These are phyloP conservation scores for Cytospora mali DNA, from an alignment of 2,329 filamentous ascomycete species.

Conservation along the genomic window DNA sequence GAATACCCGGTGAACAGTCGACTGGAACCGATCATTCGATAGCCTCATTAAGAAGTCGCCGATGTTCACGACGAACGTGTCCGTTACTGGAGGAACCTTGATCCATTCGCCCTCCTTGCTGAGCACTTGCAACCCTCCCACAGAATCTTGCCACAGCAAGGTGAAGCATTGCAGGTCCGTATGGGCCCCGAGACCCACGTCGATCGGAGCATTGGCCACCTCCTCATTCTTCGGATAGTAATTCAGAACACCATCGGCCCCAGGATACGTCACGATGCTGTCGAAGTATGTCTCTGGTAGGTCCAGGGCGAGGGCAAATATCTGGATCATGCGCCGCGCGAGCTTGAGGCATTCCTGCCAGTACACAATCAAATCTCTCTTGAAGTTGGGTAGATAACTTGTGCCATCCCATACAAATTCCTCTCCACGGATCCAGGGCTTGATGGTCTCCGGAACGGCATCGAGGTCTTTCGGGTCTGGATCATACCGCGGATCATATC, in stretches of 20 bases:
- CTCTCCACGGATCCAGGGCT: constrained; percentile 26
- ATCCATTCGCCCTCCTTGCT: constrained; percentile 49
- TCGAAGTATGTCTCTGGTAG: constrained; percentile 32
- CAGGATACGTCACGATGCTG: constrained; percentile 29
- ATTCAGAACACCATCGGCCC: constrained; percentile 31
- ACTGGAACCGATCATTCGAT: constrained; percentile 51
- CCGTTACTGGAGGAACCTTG: constrained; percentile 45
- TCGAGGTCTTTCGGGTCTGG: constrained; percentile 42
- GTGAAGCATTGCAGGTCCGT: constrained; percentile 53
- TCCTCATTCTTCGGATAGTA: constrained; percentile 47
- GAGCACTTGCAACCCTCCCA: constrained; percentile 46
- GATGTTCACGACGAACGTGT: constrained; percentile 55
- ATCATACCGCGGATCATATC: constrained; percentile 47
- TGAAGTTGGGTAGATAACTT: constrained; percentile 31
- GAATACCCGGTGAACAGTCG: constrained; percentile 53
- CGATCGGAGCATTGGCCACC: constrained; percentile 34
- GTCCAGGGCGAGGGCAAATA: constrained; percentile 33
- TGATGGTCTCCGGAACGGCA: constrained; percentile 14
- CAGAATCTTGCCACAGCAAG: constrained; percentile 49
- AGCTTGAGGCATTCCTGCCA: constrained; percentile 33
- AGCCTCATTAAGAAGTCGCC: constrained; percentile 56
- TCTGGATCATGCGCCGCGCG: constrained; percentile 32
- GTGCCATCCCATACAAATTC: constrained; percentile 34
- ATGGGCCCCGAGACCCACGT: constrained; percentile 49
- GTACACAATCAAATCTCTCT: constrained; percentile 31